Evolutionary conservation across 108 stramenopile species (phyloP), one percentile per base, ranked within the genome.

Genomic region (Skeletonema costatum): DNA sequence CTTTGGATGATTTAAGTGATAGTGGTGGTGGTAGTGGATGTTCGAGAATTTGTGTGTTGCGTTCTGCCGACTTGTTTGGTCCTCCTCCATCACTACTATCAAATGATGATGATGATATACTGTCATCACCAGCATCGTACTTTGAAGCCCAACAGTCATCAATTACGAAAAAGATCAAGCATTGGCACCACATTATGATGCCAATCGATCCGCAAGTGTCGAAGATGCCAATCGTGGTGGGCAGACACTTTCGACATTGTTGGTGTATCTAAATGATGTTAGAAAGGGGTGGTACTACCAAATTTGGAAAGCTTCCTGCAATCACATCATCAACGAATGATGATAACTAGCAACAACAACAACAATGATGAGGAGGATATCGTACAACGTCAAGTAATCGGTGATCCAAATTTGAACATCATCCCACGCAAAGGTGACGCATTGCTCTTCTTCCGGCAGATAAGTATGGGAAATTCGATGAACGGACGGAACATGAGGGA

Each of bases 211-310:
- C 2, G 90, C 93, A 5, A 76, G 80, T 32, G 86, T 87, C 17
- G 90, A 94, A 82, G 89, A 90, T 77, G 87, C 76, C 35, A 92
- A 90, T 69, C 83, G 90, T 12, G 93, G 93, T 17, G 93, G 93
- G 19, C 93, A 94, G 68, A 92, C 91, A 6, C 72, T 94, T 6
- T 85, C 89, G 12, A 94, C 93, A 1, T 69, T 94, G 30, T 48
- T 94, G 9, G 90, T 94, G 3, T 94, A 94, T 69, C 77, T 94
- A 58, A 94, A 94, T 70, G 88, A 90, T 86, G 93, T 94, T 30
- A n/a, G 67, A 63, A n/a, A 66, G 74, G 41, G 93, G 93, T 12
- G 93, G 93, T n/a, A 72, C 81, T 19, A 94, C 93, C 29, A 70
- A 83, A 21, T 94, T 94, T 85, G 84, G 86, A 29, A 85, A 76